Evolutionary conservation across 148 eudicot genomes (phyloP).

Genomic region (Rhododendron griersonianum): DNA sequence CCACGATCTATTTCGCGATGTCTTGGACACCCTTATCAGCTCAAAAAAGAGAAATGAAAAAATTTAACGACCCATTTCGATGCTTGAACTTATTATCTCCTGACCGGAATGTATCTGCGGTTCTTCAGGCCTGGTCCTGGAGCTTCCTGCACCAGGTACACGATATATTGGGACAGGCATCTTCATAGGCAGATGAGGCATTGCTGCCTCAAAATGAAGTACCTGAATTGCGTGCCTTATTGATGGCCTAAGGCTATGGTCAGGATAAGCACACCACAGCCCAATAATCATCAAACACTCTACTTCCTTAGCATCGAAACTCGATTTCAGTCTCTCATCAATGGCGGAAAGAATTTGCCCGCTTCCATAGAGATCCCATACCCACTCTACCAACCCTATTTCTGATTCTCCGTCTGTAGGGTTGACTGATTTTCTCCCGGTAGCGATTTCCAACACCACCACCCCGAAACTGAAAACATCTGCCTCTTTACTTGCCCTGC

Average conservation of each 20-base stretch:
- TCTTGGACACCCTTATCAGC: background rate
- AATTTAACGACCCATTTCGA: background rate
- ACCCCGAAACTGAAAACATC: constrained; percentile 56
- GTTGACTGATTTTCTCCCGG: constrained; percentile 33
- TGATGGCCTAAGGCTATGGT: constrained; percentile 36
- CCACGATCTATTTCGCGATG: background rate
- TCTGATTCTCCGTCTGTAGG: background rate
- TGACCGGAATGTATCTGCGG: background rate
- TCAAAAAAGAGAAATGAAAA: background rate
- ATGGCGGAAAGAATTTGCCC: constrained; percentile 28
- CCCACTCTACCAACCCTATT: constrained; percentile 23
- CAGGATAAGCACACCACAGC: constrained; percentile 61
- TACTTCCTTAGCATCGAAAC: constrained; percentile 26
- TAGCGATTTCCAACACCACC: constrained; percentile 44
- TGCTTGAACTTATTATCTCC: background rate
- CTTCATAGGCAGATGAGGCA: constrained; percentile 24
- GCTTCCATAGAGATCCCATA: constrained; percentile 23
- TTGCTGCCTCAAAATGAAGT: constrained; percentile 37
- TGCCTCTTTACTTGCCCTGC: constrained; percentile 43
- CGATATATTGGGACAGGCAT: constrained; percentile 25
- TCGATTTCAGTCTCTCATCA: constrained; percentile 26
- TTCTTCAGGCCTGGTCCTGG: background rate
- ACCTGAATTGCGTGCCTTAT: constrained; percentile 43
- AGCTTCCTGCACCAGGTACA: background rate
- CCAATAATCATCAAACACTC: constrained; percentile 47